Base-by-base conservation (phyloP, 257 asterid genomes). In the Solanum infundibuliforme region DNA sequence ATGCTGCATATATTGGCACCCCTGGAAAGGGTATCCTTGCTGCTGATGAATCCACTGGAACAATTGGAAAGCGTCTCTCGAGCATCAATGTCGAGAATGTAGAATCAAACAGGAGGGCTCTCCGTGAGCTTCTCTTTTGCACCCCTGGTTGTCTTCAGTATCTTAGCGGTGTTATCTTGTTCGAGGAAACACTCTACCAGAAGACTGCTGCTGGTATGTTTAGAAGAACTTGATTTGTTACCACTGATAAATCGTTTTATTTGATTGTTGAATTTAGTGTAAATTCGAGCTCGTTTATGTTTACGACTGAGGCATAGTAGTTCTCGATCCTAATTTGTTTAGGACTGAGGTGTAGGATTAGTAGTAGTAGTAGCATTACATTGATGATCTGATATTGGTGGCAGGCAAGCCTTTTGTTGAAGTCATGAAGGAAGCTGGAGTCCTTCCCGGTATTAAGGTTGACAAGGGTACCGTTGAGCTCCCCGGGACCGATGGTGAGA, bases 401-500 rank as follows among this genome's bases (percentile, higher is more conserved):
- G 83, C 92, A 93, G 96, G 96, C 41, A 91, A 92, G 84, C 94
- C 88, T 29, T 92, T 93, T 2, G 96, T 93, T 3, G 96, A 93
- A 13, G 91, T 93, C n/a, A 12, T 93, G 94, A 93, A 91, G 65
- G 95, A 93, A 14, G 93, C 88, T 5, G 94, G 94, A 71, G 96
- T 92, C 36, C 96, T 93, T 87, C 93, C 96, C 0, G 96, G 96
- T 10, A 93, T 93, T 35, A 93, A 93, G 91, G 96, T 93, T 27
- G 96, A 93, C 93, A 93, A 91, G 91, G 96, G 96, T 86, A 92
- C 94, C 0, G 92, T 93, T 9, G 95, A 91, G 88, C 96, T 93
- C 10, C 94, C 96, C 1, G 95, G 96, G 5, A 93, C 96, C 72
- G 85, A 92, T 25, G 96, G 94, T 18, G 95, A 93, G 91, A 93